Percentiles rank a stretch among this genome's conserved stretches.
Evolutionary conservation across 176 grass and related monocot genomes (phyloP).

Genomic region (Poa pratensis): DNA sequence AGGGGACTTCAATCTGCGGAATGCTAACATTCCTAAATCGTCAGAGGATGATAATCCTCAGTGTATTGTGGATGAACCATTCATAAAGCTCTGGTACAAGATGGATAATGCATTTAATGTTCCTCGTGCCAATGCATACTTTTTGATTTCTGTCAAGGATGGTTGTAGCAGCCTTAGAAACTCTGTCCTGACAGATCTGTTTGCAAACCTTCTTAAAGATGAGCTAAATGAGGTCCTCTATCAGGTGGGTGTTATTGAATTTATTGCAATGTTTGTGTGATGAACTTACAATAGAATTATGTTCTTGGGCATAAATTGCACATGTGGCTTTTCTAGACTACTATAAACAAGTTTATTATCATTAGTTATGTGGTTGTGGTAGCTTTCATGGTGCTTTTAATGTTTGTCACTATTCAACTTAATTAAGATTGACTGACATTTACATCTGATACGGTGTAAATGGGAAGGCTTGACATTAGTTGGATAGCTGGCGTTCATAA

Average conservation of each 20-base stretch:
- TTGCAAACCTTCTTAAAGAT: constrained; percentile 92
- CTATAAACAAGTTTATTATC: background rate
- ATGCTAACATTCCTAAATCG: constrained; percentile 52
- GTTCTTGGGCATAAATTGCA: constrained; percentile 5
- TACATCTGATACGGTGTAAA: constrained; percentile 11
- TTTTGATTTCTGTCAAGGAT: constrained; percentile 88
- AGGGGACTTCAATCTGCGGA: constrained; percentile 70
- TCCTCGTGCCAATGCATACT: constrained; percentile 88
- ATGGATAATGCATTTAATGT: constrained; percentile 89
- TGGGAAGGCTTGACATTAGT: background rate
- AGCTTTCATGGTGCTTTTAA: constrained; percentile 7
- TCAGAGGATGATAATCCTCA: constrained; percentile 51
- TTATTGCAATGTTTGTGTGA: background rate
- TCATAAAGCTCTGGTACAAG: constrained; percentile 96
- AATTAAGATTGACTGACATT: constrained; percentile 3
- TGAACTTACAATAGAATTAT: background rate
- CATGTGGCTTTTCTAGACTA: background rate
- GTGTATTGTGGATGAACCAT: constrained; percentile 78
- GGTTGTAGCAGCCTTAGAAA: constrained; percentile 67
- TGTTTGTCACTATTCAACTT: constrained; percentile 16
- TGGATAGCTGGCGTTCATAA: constrained; percentile 1
- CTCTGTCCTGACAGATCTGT: constrained; percentile 89
- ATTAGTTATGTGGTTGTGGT: background rate
- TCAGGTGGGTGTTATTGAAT: constrained; percentile 60
- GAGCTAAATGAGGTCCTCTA: constrained; percentile 92